These are phyloP conservation scores for Hypoxylon fragiforme DNA, from an alignment of 495 filamentous ascomycete species.

Conservation along the genomic window DNA sequence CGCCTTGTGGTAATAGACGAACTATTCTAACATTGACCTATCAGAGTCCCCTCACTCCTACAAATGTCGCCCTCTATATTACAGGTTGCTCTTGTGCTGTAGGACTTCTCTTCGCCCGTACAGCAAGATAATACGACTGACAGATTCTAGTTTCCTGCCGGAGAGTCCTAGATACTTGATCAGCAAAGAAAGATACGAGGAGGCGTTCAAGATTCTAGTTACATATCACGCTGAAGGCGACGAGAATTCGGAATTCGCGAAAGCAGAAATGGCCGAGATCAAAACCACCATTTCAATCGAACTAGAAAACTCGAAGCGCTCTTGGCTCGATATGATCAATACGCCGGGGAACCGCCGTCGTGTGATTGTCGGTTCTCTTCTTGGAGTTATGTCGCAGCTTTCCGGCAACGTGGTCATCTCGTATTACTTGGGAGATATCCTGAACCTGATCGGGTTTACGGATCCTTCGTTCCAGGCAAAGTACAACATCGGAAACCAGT, in stretches of 20 bases:
- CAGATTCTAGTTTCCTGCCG: slow-evolving; percentile 51
- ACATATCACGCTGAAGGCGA: slow-evolving; percentile 67
- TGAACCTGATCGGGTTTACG: slow-evolving; percentile 48
- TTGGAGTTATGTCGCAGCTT: slow-evolving; percentile 67
- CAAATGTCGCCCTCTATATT: slow-evolving; percentile 59
- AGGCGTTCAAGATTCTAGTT: slow-evolving; percentile 58
- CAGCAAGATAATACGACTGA: too few species aligned
- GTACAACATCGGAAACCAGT: slow-evolving; percentile 57
- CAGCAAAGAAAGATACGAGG: slow-evolving; percentile 60
- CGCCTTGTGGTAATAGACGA: too few species aligned
- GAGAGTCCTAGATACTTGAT: slow-evolving; percentile 65
- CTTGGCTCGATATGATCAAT: slow-evolving; percentile 59
- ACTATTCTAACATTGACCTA: not conserved
- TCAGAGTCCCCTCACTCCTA: slow-evolving; percentile 59
- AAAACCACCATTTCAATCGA: slow-evolving; percentile 61
- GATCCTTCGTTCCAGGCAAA: slow-evolving; percentile 51
- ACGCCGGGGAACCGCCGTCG: slow-evolving; percentile 60
- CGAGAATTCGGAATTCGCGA: slow-evolving; percentile 57
- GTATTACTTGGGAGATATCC: slow-evolving; percentile 52
- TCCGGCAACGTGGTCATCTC: slow-evolving; percentile 67
- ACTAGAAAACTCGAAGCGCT: slow-evolving; percentile 54
- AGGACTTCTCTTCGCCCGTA: too few species aligned
- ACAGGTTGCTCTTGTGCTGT: slow-evolving; percentile 59
- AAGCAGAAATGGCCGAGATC: slow-evolving; percentile 65
- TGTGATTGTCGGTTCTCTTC: slow-evolving; percentile 57